Base-by-base conservation (phyloP, 306 rosid genomes). In the Prosopis cineraria region DNA sequence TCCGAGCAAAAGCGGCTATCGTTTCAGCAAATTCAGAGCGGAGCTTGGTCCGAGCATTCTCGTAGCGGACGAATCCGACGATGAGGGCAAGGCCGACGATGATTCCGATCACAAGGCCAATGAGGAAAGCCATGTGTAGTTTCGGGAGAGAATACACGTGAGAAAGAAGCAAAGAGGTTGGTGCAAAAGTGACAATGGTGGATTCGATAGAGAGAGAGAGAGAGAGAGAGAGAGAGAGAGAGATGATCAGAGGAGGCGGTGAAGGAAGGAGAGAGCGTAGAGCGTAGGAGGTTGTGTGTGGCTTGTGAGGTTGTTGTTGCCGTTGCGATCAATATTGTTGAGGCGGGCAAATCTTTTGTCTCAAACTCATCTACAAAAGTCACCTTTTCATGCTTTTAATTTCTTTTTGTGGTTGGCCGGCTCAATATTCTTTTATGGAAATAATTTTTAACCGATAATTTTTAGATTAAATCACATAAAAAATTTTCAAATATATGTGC, bases 1-100 rank as follows among this genome's bases (percentile, higher is more conserved):
- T 90, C 63, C 91, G 75, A 0, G 99, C 93, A 58, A 93, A 93
- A 67, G 97, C 93, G 39, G 98, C 93, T 37, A 93, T 24, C 25
- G 91, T 85, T 40, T 91, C 19, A 22, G 99, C 99, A 0, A 96
- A 90, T 47, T 87, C 87, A 0, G 96, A 81, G 30, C 99, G 93
- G 12, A 75, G 80, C 80, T 77, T 87, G 41, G 98, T 83, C 30
- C 99, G 88, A 3, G 81, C 76, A 48, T 91, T 96, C 86, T 96
- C 97, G 7, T 76, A 79, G 67, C 87, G 82, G 36, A 89, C 97
- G 82, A 96, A 89, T 3, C 79, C 90, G 4, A 91, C 87, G 37
- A 93, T 74, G 60, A 88, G 72, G 27, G 80, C 91, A 0, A 96
- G 69, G 6, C 99, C 98, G 31, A 91, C 85, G 0, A 85, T 39